Conservation (phyloP, 169 alveolate genomes). For the Neospora caninum region DNA sequence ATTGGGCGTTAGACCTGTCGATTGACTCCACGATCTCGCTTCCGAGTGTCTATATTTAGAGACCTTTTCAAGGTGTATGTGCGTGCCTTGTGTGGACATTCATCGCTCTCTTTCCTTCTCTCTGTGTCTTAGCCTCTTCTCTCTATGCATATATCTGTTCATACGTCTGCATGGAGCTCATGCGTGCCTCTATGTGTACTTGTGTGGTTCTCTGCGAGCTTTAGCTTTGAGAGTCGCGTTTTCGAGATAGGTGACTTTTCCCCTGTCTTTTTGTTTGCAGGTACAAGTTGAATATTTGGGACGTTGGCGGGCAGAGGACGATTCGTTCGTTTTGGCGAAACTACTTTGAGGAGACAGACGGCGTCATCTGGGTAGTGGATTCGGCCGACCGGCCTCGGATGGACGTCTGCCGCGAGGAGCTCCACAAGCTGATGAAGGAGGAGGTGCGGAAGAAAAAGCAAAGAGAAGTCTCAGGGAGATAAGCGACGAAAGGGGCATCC, state of each 20-base stretch:
- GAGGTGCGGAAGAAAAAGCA: slow-evolving; percentile 94
- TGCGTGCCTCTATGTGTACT: neutral
- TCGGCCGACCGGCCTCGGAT: slow-evolving; percentile 96
- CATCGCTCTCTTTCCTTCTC: too few species aligned
- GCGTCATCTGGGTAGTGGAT: slow-evolving; percentile 90
- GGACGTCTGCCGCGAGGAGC: slow-evolving; percentile 95
- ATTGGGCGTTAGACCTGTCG: too few species aligned
- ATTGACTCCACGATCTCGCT: too few species aligned
- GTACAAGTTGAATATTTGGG: slow-evolving; percentile 92
- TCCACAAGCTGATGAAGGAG: slow-evolving; percentile 90
- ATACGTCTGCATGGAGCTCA: too few species aligned
- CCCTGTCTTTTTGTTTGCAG: slow-evolving; percentile 41
- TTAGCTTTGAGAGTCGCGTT: neutral
- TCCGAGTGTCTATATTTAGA: too few species aligned
- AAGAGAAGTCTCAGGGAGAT: too few species aligned
- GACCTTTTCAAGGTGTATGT: too few species aligned
- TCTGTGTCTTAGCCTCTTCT: too few species aligned
- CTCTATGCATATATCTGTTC: neutral
- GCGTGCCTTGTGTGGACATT: too few species aligned
- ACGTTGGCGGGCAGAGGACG: slow-evolving; percentile 99
- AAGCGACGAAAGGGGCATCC: too few species aligned
- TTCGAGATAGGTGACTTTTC: neutral
- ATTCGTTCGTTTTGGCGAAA: slow-evolving; percentile 99
- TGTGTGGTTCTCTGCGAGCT: neutral
- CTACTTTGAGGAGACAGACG: slow-evolving; percentile 99